Evolutionary conservation across 2,329 filamentous ascomycete species (phyloP).

Genomic region (Phyllosticta ampelicida): DNA sequence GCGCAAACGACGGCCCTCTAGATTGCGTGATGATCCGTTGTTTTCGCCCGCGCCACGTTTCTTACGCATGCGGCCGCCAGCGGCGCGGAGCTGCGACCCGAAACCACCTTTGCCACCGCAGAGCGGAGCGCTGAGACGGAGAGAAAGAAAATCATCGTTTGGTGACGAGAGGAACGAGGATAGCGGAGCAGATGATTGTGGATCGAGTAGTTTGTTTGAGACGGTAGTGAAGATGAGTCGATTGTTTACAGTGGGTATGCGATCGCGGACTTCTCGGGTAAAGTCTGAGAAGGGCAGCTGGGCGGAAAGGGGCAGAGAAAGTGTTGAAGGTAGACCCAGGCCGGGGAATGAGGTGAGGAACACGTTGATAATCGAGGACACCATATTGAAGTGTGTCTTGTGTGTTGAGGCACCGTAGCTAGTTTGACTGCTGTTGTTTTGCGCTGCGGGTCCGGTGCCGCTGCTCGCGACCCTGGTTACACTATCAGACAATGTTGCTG

Average conservation of each 20-base stretch:
- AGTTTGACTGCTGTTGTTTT: not conserved
- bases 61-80: constrained; percentile 93
- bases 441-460: not conserved
- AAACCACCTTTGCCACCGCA: constrained; percentile 97
- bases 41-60: constrained; percentile 74
- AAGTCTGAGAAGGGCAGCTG: constrained; percentile 58
- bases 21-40: constrained; percentile 82
- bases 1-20: constrained; percentile 79
- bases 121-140: constrained; percentile 68
- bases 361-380: constrained; percentile 57
- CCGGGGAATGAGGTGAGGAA: constrained; percentile 78
- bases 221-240: constrained; percentile 72
- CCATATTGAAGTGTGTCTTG: constrained; percentile 36
- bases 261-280: constrained; percentile 49
- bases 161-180: constrained; percentile 48
- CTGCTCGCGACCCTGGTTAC: no score
- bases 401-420: not conserved
- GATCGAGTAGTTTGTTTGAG: constrained; percentile 58
- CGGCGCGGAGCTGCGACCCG: constrained; percentile 90
- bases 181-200: constrained; percentile 44
- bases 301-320: constrained; percentile 61
- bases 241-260: constrained; percentile 44
- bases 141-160: constrained; percentile 62
- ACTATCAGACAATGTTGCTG: not conserved
- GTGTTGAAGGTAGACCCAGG: constrained; percentile 68